phyloP scores from a whole-genome alignment of 768 basidiomycete species.

The Tylopilus balloui region DNA sequence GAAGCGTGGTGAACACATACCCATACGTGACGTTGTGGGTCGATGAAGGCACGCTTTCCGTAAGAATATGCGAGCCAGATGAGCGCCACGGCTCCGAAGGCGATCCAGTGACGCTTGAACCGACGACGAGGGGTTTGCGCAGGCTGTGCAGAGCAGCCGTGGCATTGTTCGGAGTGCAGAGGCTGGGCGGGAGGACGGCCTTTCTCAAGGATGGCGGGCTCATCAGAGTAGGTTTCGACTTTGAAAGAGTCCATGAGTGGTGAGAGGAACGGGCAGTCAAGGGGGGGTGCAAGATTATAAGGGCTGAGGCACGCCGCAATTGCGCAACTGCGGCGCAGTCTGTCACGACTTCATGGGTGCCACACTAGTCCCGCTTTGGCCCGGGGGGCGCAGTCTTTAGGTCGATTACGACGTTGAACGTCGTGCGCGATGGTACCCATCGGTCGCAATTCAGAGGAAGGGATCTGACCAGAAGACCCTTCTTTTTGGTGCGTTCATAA shows the following conservation, averaged over 20 bases:
- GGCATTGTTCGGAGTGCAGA: not conserved
- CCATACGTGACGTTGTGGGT: not conserved
- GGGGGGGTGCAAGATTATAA: not conserved
- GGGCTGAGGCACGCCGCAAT: not conserved
- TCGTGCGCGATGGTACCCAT: too few species aligned
- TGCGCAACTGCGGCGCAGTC: slow-evolving; percentile 1
- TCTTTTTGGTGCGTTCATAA: too few species aligned
- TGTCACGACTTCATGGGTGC: too few species aligned
- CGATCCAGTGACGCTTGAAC: slow-evolving; percentile 11
- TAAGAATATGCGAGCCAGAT: slow-evolving; percentile 14
- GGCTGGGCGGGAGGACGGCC: slow-evolving; percentile 7
- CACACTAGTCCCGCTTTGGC: too few species aligned
- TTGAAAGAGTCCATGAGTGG: slow-evolving; percentile 14
- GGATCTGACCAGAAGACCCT: too few species aligned
- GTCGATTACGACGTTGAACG: too few species aligned
- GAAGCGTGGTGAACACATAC: slow-evolving; percentile 1
- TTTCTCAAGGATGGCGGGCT: slow-evolving; percentile 16
- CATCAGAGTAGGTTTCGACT: slow-evolving; percentile 3
- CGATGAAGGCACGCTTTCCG: not conserved
- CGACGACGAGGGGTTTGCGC: not conserved
- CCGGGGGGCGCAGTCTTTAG: not conserved
- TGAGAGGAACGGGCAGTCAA: not conserved
- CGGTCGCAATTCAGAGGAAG: too few species aligned
- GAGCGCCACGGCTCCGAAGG: slow-evolving; percentile 5
- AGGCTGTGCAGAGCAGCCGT: not conserved